Base-by-base conservation (phyloP, 2,329 filamentous ascomycete genomes). In the Aspergillus cejpii region DNA sequence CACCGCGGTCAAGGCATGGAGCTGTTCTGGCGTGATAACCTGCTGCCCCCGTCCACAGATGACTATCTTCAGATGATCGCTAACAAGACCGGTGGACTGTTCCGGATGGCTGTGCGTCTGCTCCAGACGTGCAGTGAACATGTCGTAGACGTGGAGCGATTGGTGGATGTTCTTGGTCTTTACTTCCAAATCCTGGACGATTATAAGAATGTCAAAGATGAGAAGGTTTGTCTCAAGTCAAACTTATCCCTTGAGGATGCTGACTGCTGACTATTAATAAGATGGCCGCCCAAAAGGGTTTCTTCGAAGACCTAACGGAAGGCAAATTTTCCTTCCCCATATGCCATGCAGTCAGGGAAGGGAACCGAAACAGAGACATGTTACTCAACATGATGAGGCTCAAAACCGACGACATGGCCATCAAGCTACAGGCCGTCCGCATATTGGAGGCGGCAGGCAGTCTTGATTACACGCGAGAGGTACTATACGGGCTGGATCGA, bases 21-120 rank as follows among this genome's bases (percentile, higher is more conserved):
- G 57, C 76, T 94, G 28, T 92, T 86, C 72, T 94, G 89, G 48
- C 37, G 29, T 3, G 14, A 41, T 5, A 31, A 24, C 1, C n/a
- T 28, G 19, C 15, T 26, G n/a, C 43, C 28, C 28, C 48, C 48
- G 2, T 17, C 36, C 6, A 40, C 37, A 12, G 88, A 89, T 54
- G 87, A 94, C 68, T 94, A 94, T 68, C 77, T 94, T n/a, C 85
- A 94, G 64, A 94, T 94, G 88, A 87, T 94, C 8, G 80, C 80
- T 57, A 90, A 94, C 70, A 94, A 94, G 71, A 94, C 88, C 0
- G 88, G 87, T 41, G 88, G 88, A 0, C 74, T 95, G 1, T 94
- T 94, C 72, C 78, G 87, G 31, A 71, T 94, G 7, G 86, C 85
- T 31, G 83, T 94, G 63, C 88, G 90, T 69, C 77, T 94, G 23